Evolutionary conservation across 148 eudicot genomes (phyloP).

Genomic region (Spergularia bocconei): DNA sequence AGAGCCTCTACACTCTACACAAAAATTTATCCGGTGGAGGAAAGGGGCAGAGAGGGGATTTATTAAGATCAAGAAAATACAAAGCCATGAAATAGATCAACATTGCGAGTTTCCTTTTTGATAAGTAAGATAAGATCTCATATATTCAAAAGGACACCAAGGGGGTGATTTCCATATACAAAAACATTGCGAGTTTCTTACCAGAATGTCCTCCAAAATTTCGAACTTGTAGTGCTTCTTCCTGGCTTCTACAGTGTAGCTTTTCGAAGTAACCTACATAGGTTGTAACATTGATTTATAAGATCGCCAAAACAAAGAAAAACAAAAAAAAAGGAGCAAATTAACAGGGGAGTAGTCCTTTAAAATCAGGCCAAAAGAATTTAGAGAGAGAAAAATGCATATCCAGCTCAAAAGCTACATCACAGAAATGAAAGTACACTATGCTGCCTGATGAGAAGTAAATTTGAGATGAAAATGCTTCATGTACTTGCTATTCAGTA

Average conservation of each 20-base stretch:
- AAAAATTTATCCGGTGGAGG: not conserved
- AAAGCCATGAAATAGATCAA: not conserved
- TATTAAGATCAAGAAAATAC: not conserved
- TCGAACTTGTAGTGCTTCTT: slow-evolving; percentile 93
- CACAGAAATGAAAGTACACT: not conserved
- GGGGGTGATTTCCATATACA: too few species aligned
- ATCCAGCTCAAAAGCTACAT: not conserved
- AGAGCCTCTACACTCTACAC: not conserved
- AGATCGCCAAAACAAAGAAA: not conserved
- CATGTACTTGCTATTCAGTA: not conserved
- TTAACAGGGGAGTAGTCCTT: slow-evolving; percentile 1
- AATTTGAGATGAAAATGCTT: not conserved
- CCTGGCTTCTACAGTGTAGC: slow-evolving; percentile 77
- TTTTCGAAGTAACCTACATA: slow-evolving; percentile 78
- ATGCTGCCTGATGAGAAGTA: not conserved
- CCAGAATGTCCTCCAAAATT: slow-evolving; percentile 66
- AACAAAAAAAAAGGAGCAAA: not conserved
- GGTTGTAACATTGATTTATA: not conserved
- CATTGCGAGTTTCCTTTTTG: not conserved
- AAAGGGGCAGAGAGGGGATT: not conserved
- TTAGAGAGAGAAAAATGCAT: not conserved
- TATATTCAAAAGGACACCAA: too few species aligned
- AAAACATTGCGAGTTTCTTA: slow-evolving; percentile 22
- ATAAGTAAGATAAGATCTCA: too few species aligned
- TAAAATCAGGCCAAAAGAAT: not conserved